Percentiles rank a stretch among this genome's conserved stretches.
phyloP scores from a whole-genome alignment of 78 protist genomes.

The Dictyostelium discoideum region DNA sequence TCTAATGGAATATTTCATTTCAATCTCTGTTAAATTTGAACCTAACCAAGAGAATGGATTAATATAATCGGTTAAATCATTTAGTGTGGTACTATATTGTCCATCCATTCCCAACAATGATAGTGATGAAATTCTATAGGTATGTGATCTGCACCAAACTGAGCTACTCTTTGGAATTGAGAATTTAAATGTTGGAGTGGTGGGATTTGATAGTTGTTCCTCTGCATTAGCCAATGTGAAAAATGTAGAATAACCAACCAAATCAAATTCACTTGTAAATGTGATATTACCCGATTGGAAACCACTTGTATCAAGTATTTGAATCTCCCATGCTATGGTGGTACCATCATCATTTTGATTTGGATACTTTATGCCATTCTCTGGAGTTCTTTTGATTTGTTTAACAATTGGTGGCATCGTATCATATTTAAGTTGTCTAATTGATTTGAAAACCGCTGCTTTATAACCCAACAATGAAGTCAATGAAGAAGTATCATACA shows the following conservation, averaged over 20 bases:
- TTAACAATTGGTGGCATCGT: conserved; percentile 4
- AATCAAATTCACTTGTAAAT: background rate
- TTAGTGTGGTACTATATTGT: background rate
- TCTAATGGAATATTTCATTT: background rate
- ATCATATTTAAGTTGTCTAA: background rate
- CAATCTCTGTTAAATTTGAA: background rate
- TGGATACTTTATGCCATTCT: background rate
- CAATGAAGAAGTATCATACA: background rate
- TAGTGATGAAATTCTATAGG: background rate
- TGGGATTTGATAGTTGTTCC: background rate
- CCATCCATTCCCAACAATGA: background rate
- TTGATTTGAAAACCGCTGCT: background rate
- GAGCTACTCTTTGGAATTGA: background rate
- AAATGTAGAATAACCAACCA: background rate
- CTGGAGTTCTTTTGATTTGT: background rate
- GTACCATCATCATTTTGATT: background rate
- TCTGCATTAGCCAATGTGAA: background rate
- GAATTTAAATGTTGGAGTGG: background rate
- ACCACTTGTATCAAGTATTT: background rate
- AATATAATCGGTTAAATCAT: background rate
- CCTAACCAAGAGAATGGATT: background rate
- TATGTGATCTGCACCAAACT: conserved; percentile 6
- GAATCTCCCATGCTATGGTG: conserved; percentile 4
- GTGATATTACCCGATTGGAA: background rate
- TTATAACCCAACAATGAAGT: background rate